Evolutionary conservation across 495 filamentous ascomycete genomes (phyloP).

Genomic region (Parathielavia hyrcaniae): DNA sequence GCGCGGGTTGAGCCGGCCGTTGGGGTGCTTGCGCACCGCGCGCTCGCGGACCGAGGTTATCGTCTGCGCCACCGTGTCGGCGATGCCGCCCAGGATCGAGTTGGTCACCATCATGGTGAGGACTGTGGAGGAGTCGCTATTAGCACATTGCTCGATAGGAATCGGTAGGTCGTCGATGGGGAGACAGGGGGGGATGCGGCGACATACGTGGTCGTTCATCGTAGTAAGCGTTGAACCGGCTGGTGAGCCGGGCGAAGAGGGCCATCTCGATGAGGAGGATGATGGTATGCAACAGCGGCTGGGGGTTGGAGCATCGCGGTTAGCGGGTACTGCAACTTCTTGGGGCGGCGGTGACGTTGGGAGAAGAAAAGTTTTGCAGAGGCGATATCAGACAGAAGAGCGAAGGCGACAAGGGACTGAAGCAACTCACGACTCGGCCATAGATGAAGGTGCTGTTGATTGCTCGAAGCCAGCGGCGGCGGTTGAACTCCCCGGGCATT

Average conservation of each 20-base stretch:
- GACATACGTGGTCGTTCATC: slow-evolving; percentile 68
- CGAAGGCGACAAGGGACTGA: slow-evolving; percentile 6
- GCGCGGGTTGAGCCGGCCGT: slow-evolving; percentile 36
- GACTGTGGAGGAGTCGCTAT: slow-evolving; percentile 45
- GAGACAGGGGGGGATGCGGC: background rate
- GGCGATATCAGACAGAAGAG: slow-evolving; percentile 11
- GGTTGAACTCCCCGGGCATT: slow-evolving; percentile 53
- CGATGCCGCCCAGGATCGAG: slow-evolving; percentile 73
- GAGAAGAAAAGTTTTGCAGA: slow-evolving; percentile 1
- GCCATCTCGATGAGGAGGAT: slow-evolving; percentile 86
- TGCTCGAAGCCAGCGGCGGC: slow-evolving; percentile 57
- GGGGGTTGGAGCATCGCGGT: slow-evolving; percentile 17
- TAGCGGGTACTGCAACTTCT: slow-evolving; percentile 1
- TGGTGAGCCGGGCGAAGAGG: slow-evolving; percentile 68
- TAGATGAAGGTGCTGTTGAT: slow-evolving; percentile 75
- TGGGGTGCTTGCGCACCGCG: slow-evolving; percentile 51
- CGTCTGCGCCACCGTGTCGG: slow-evolving; percentile 91
- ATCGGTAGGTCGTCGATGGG: background rate
- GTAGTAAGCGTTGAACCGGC: slow-evolving; percentile 92
- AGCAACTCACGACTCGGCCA: slow-evolving; percentile 65
- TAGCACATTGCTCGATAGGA: background rate
- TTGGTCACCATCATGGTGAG: slow-evolving; percentile 98
- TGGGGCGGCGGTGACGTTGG: slow-evolving; percentile 4
- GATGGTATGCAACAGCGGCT: slow-evolving; percentile 84
- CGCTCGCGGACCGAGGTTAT: slow-evolving; percentile 76